Base-by-base conservation (phyloP, 305 asterid species). In the Plantago rigida region DNA sequence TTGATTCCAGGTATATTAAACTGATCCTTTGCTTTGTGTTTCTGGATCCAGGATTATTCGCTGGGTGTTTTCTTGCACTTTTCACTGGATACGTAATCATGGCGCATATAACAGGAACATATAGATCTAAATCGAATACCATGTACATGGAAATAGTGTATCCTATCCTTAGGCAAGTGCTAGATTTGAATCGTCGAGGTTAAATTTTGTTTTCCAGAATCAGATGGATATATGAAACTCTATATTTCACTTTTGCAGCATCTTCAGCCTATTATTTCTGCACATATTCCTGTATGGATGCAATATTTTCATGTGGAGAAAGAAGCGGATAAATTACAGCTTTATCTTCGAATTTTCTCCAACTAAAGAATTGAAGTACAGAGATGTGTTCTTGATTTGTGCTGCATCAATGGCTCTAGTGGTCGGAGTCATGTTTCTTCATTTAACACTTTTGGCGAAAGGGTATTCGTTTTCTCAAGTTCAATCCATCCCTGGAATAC, bases 71-170 rank as follows among this genome's bases (percentile, higher is more conserved):
- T 68, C 17, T 83, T 0, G 95, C 94, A 1, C 87, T 90, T 39
- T 71, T 85, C 54, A 54, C 82, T 19, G 97, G 97, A 66, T 90
- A 90, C 50, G 75, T 75, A 39, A 79, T 90, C 77, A 79, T 87
- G 89, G 95, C 95, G 47, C 91, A 78, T 69, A 67, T 81, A 24
- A 82, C 95, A 0, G 95, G 97, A 71, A 75, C 77, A 84, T 90
- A 87, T 51, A 69, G 59, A 58, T 73, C 89, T 58, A 63, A 68
- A 60, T 82, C 96, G 28, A 73, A 85, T 42, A 69, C 75, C 52
- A 65, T 82, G 63, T 90, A 90, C 81, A 90, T 87, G 97, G 95
- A 87, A 81, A 90, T 96, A n/a, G 85, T 87, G 29, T 87, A 82
- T 57, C 96, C 97, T 12, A 80, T 90, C 60, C 82, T 90, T 54